These are phyloP conservation scores for Dactylellina haptotyla DNA, from an alignment of 2,329 filamentous ascomycete species.

Conservation along the genomic window DNA sequence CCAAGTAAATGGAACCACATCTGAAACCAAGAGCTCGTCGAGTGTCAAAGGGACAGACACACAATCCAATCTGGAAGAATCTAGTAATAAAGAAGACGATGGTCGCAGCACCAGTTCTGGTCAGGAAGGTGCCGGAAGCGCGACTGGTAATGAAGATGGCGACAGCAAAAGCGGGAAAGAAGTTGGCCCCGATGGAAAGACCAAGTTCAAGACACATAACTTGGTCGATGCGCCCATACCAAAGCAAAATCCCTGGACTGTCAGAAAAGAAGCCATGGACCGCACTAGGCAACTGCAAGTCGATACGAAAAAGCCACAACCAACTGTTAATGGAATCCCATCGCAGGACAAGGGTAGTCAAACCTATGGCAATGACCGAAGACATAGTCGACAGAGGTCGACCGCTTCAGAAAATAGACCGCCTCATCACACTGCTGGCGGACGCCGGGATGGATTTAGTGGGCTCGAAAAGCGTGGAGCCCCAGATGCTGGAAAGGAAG, in stretches of 20 bases:
- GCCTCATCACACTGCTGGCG: constrained; percentile 22
- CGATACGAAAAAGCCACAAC: constrained; percentile 39
- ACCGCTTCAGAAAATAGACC: constrained; percentile 35
- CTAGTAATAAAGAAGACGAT: constrained; percentile 44
- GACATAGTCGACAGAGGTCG: constrained; percentile 47
- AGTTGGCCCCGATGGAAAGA: constrained; percentile 34
- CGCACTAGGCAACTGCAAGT: constrained; percentile 30
- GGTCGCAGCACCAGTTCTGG: constrained; percentile 36
- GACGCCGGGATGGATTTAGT: constrained; percentile 39
- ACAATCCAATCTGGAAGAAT: constrained; percentile 33
- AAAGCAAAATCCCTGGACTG: constrained; percentile 46
- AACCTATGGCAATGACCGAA: constrained; percentile 39
- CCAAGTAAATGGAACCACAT: constrained; percentile 29
- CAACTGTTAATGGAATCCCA: constrained; percentile 28
- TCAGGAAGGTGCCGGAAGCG: constrained; percentile 45
- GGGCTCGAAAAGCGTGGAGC: constrained; percentile 33
- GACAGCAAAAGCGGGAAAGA: constrained; percentile 48
- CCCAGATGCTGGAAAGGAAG: constrained; percentile 31
- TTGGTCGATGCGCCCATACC: constrained; percentile 49
- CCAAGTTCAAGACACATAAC: constrained; percentile 49
- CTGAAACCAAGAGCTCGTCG: constrained; percentile 27
- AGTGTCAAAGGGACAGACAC: constrained; percentile 33
- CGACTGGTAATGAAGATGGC: constrained; percentile 37
- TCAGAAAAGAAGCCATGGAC: constrained; percentile 46
- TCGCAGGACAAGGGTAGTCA: constrained; percentile 45